Conservation (phyloP, 495 filamentous ascomycete species). For the Aspergillus asperescens region DNA sequence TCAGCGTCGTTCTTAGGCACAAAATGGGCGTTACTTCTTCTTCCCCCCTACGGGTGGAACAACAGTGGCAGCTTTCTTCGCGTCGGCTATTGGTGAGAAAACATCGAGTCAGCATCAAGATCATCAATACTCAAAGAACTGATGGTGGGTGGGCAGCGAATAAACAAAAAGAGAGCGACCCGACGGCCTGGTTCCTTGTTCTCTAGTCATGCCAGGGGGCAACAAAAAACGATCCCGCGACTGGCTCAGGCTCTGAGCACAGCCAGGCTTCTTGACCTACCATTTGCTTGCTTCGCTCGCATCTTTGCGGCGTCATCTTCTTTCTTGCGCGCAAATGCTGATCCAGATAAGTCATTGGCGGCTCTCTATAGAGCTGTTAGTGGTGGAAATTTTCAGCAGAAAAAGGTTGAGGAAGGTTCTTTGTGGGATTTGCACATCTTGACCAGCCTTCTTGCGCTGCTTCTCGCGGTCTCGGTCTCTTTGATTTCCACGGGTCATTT, state of each 20-base stretch:
- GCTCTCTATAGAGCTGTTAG: slow-evolving; percentile 50
- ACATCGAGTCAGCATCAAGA: background rate
- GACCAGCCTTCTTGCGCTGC: slow-evolving; percentile 59
- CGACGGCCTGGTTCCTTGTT: background rate
- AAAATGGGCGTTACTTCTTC: slow-evolving; percentile 7
- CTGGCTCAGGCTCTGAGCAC: too few species aligned
- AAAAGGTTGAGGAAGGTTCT: background rate
- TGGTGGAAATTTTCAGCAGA: background rate
- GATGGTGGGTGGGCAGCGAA: too few species aligned
- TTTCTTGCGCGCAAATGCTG: slow-evolving; percentile 65
- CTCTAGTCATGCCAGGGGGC: too few species aligned
- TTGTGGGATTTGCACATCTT: slow-evolving; percentile 28
- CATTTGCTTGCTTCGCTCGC: slow-evolving; percentile 82
- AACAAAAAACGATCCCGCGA: background rate
- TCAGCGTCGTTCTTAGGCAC: background rate
- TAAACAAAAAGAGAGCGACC: background rate
- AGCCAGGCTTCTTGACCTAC: slow-evolving; percentile 40
- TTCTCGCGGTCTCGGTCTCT: slow-evolving; percentile 84
- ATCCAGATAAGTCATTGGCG: slow-evolving; percentile 55
- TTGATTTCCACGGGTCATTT: slow-evolving; percentile 91
- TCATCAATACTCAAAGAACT: background rate
- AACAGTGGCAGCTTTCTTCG: slow-evolving; percentile 22
- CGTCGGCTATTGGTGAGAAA: slow-evolving; percentile 23
- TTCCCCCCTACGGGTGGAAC: background rate
- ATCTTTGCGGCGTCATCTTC: slow-evolving; percentile 77